Evolutionary conservation across 2,329 filamentous ascomycete genomes (phyloP), one percentile per base, ranked within the genome.

Genomic region (Pseudopithomyces maydicus): DNA sequence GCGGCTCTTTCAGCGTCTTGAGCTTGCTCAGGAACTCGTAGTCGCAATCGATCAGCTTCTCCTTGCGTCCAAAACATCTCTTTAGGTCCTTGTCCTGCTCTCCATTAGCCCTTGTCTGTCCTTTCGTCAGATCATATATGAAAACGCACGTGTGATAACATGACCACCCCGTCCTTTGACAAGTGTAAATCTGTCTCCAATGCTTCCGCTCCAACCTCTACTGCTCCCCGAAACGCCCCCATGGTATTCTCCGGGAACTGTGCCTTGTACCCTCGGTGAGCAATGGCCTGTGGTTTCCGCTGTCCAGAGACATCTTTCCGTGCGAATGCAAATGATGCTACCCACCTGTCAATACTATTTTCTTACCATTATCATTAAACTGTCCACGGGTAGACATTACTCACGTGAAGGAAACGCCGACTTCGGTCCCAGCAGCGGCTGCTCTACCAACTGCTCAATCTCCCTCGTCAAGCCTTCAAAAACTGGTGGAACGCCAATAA

Each of bases 171-270:
- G 69, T 98, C 94, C 59, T 84, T 86, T 14, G 91, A 88, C 33
- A 97, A 77, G 73, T 96, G 93, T 8, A 97, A 77, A 69, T 98
- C 94, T 17, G 92, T 96, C 79, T 98, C 94, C 26, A 98, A 80
- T 0, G 90, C 94, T 67, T 96, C 86, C 0, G 90, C 86, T 19
- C 91, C 91, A 17, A 86, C 87, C 32, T 86, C 80, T 2, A 94
- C 83, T 1, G 92, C 93, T 26, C 84, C 88, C 55, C 80, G 80
- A 77, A 97, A 96, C 7, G 90, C 90, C 15, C 81, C 84, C 83
- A 97, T 87, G 1, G 90, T 90, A 77, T 98, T 98, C 76, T 98
- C 94, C 0, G 94, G 92, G 64, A 84, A 90, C 50, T 82, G 82
- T 0, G 88, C 87, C 72, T 91, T 94, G 81, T 88, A 92, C 43